Conservation (phyloP, 164 flowering plant genomes). For the grape (Vitis vinifera) region ASM3070453v1 NC_081809.1:8729001-8729500, state of each 20-base stretch:
- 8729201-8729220: conserved; percentile 18
- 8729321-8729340: conserved; percentile 12
- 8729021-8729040: no score
- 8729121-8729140: conserved; percentile 7
- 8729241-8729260: no score
- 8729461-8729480: not conserved
- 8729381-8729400: conserved; percentile 7
- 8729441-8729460: conserved; percentile 11
- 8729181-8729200: conserved; percentile 8
- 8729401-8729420: conserved; percentile 11
- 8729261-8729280: not conserved
- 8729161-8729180: conserved; percentile 23
- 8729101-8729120: not conserved
- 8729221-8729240: not conserved
- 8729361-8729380: conserved; percentile 3
- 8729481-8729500: not conserved
- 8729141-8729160: conserved; percentile 7
- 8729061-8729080: no score
- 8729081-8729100: no score
- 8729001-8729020: no score
- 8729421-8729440: conserved; percentile 1
- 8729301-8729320: not conserved
- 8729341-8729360: conserved; percentile 10
- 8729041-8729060: no score
- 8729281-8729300: no score